These are phyloP conservation scores for Brassica balearica DNA, from an alignment of 441 rosid species.

Conservation along the genomic window DNA sequence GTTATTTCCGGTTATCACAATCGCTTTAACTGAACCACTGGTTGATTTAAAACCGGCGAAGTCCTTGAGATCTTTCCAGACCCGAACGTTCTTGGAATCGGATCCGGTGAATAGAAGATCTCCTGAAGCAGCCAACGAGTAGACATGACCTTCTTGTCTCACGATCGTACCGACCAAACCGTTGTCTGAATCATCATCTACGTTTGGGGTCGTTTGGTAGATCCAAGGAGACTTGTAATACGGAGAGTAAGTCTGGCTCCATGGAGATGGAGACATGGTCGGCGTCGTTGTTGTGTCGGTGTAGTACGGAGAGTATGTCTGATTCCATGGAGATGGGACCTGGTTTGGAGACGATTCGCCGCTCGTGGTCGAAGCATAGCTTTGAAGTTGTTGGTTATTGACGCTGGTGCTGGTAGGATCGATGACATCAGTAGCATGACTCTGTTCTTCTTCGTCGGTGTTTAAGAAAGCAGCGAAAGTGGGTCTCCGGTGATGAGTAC, in stretches of 20 bases:
- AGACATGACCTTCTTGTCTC: constrained; percentile 67
- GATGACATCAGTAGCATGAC: constrained; percentile 19
- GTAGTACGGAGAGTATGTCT: constrained; percentile 43
- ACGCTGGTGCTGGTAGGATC: constrained; percentile 6
- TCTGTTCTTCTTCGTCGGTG: constrained; percentile 45
- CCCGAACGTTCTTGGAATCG: constrained; percentile 67
- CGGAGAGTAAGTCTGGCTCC: constrained; percentile 63
- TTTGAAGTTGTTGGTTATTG: constrained; percentile 38
- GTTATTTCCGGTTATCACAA: constrained; percentile 50
- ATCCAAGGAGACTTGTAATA: constrained; percentile 77
- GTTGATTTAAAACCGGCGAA: constrained; percentile 63
- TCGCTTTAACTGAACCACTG: constrained; percentile 68
- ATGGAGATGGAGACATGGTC: constrained; percentile 50
- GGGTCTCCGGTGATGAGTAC: constrained; percentile 47
- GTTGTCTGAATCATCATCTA: constrained; percentile 23
- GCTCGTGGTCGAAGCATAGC: constrained; percentile 51
- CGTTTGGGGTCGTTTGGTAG: constrained; percentile 45
- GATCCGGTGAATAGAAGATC: constrained; percentile 67
- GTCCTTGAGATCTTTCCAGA: constrained; percentile 65
- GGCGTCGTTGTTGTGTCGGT: constrained; percentile 46
- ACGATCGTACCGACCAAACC: constrained; percentile 62
- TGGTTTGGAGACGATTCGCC: constrained; percentile 53
- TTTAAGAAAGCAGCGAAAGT: constrained; percentile 58
- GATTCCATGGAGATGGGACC: constrained; percentile 51
- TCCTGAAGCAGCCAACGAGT: constrained; percentile 59